A percentile compares a stretch with the other conserved stretches of the same genome.
Evolutionary conservation across 2,329 filamentous ascomycete species (phyloP).

Genomic region (Penicillium sp.): DNA sequence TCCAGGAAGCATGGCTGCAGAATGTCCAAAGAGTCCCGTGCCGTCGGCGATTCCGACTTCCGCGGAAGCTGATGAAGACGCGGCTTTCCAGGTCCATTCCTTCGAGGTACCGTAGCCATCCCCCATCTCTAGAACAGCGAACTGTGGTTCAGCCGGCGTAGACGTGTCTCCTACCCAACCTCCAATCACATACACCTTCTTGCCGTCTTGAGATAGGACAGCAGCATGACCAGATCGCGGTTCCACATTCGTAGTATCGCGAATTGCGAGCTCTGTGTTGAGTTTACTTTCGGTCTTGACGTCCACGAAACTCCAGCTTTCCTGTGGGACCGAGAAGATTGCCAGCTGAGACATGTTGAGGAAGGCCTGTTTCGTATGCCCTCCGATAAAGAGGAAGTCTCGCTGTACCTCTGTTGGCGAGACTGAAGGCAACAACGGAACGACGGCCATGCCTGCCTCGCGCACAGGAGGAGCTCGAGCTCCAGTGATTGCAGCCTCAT

Average conservation of each 20-base stretch:
- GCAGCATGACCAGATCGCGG: constrained; percentile 89
- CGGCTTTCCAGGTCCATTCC: constrained; percentile 51
- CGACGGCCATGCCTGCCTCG: constrained; percentile 86
- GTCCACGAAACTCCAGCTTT: constrained; percentile 80
- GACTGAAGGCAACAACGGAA: constrained; percentile 70
- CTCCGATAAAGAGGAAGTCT: constrained; percentile 80
- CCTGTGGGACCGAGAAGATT: constrained; percentile 82
- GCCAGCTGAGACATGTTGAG: constrained; percentile 94
- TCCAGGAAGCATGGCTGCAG: constrained; percentile 64
- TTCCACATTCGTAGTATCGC: constrained; percentile 62
- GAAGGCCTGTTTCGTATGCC: constrained; percentile 81
- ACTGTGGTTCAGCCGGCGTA: constrained; percentile 77
- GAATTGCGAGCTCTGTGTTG: constrained; percentile 62
- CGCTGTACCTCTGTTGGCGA: constrained; percentile 70
- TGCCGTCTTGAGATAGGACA: constrained; percentile 77
- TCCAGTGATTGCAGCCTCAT: constrained; percentile 45
- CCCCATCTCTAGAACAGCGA: constrained; percentile 76
- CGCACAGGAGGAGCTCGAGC: constrained; percentile 70
- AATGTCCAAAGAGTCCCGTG: constrained; percentile 64
- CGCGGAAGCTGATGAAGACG: constrained; percentile 34
- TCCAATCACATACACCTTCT: constrained; percentile 76
- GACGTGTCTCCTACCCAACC: constrained; percentile 88
- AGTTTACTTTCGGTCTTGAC: constrained; percentile 55
- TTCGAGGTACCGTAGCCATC: constrained; percentile 66
- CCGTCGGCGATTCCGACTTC: constrained; percentile 47